phyloP scores from a whole-genome alignment of 2,329 filamentous ascomycete genomes.

The Penicillium psychrosexuale region DNA sequence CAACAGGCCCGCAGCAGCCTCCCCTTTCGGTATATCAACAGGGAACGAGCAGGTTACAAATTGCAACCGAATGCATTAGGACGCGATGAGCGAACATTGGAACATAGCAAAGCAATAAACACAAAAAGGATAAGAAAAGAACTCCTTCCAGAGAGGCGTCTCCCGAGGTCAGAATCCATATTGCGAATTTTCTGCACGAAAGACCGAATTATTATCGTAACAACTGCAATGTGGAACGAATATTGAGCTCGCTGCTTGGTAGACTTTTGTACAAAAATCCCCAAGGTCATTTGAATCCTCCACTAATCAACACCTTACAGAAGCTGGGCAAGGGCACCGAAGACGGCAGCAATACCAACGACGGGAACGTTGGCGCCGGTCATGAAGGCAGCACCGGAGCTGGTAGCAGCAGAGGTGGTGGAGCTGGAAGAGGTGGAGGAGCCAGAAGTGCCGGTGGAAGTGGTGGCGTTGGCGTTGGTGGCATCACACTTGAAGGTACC shows the following conservation, averaged over 20 bases:
- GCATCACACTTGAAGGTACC: conserved; percentile 48
- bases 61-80: conserved; percentile 25
- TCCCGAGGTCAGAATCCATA: conserved; percentile 23
- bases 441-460: conserved; percentile 33
- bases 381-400: conserved; percentile 39
- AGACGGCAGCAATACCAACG: conserved; percentile 43
- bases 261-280: conserved; percentile 38
- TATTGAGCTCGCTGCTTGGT: conserved; percentile 34
- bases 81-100: conserved; percentile 11
- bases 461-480: conserved; percentile 36
- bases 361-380: conserved; percentile 36
- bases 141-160: conserved; percentile 20
- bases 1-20: conserved; percentile 1
- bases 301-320: conserved; percentile 42
- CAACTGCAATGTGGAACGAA: conserved; percentile 33
- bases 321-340: conserved; percentile 47
- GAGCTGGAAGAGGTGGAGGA: conserved; percentile 31
- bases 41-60: conserved; percentile 11
- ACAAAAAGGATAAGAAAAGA: conserved; percentile 15
- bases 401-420: conserved; percentile 27
- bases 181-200: conserved; percentile 31
- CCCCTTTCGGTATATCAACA: conserved; percentile 2
- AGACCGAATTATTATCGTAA: conserved; percentile 45
- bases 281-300: conserved; percentile 19
- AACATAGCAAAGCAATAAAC: conserved; percentile 18